A percentile compares a stretch with the other conserved stretches of the same genome.
Conservation (phyloP, 306 rosid species). For the Mucuna pruriens region DNA sequence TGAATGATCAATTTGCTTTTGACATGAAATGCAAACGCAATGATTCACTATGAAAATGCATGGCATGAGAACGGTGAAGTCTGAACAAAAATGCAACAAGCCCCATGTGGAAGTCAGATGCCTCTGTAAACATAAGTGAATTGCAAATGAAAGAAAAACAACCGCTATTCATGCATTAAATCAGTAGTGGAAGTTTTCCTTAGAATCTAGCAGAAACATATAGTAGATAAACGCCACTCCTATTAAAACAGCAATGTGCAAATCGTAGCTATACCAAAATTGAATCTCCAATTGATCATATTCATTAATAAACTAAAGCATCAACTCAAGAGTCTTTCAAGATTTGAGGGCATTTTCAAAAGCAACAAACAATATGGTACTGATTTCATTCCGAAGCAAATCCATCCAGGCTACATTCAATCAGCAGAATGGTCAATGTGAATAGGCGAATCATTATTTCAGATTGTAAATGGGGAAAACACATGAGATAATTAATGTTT, state of each 20-base stretch:
- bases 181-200: background rate
- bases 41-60: background rate
- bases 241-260: background rate
- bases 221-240: background rate
- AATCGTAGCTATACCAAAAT: background rate
- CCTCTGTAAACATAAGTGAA: constrained; percentile 1
- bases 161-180: background rate
- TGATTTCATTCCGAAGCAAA: background rate
- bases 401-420: background rate
- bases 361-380: background rate
- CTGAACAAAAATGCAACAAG: background rate
- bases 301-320: background rate
- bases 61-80: background rate
- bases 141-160: background rate
- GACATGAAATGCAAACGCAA: background rate
- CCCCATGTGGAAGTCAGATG: background rate
- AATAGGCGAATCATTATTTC: background rate
- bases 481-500: background rate
- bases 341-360: background rate
- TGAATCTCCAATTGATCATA: background rate
- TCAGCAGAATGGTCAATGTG: background rate
- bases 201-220: background rate
- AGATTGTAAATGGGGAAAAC: background rate
- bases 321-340: background rate
- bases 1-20: constrained; percentile 3